These are phyloP conservation scores for Fusarium nisikadoi DNA, from an alignment of 2,329 filamentous ascomycete species.

Conservation along the genomic window DNA sequence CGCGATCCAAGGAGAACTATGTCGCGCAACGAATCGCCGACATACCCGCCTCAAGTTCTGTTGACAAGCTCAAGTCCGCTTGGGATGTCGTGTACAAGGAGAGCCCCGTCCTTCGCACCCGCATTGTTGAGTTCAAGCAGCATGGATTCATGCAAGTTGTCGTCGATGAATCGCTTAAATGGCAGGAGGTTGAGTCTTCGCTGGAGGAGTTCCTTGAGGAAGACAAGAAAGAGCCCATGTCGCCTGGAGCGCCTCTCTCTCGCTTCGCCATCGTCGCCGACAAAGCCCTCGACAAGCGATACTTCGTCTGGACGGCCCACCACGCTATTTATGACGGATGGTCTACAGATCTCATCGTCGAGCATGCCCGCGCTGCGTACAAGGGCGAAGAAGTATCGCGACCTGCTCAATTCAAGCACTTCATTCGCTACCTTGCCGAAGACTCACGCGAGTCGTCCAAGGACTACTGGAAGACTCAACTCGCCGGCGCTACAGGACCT, in stretches of 20 bases:
- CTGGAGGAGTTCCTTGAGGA: constrained; percentile 53
- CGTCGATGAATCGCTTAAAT: constrained; percentile 51
- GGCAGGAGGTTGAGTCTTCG: constrained; percentile 45
- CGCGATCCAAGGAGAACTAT: constrained; percentile 60
- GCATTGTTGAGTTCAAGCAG: constrained; percentile 57
- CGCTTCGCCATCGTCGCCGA: constrained; percentile 54
- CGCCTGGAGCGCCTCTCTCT: constrained; percentile 55
- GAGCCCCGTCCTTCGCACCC: constrained; percentile 57
- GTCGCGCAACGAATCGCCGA: constrained; percentile 59
- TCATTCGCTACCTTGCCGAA: constrained; percentile 36
- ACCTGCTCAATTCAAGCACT: constrained; percentile 44
- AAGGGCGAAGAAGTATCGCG: constrained; percentile 29
- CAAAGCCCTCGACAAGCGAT: constrained; percentile 43
- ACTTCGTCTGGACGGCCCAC: constrained; percentile 47
- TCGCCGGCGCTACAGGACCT: constrained; percentile 38
- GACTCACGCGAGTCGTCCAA: constrained; percentile 33
- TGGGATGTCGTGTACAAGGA: constrained; percentile 53
- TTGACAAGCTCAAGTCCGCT: constrained; percentile 52
- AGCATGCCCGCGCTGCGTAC: constrained; percentile 38
- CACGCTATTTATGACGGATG: constrained; percentile 49
- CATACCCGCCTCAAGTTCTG: constrained; percentile 48
- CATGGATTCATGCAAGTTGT: constrained; percentile 58
- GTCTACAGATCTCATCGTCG: constrained; percentile 42
- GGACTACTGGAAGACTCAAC: constrained; percentile 41
- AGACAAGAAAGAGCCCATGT: constrained; percentile 53